These are phyloP conservation scores for Boletus subcaerulescens DNA, from an alignment of 768 basidiomycete species.

Conservation along the genomic window DNA sequence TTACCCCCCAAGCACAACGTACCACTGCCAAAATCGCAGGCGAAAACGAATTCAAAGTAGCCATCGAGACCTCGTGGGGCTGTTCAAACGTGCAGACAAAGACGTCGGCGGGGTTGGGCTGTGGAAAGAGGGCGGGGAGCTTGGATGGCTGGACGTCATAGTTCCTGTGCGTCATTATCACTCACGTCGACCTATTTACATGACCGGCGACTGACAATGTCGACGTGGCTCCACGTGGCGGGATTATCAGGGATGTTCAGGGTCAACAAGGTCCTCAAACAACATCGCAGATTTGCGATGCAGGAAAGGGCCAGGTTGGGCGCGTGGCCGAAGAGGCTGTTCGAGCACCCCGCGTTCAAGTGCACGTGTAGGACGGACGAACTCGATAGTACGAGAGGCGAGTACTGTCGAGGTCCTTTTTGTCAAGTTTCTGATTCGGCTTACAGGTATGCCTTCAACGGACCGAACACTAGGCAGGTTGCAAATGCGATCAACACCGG, in stretches of 20 bases:
- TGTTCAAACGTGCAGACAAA: slow-evolving; percentile 51
- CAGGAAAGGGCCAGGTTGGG: slow-evolving; percentile 47
- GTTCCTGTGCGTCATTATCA: slow-evolving; percentile 51
- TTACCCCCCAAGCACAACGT: slow-evolving; percentile 69
- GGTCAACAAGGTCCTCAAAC: slow-evolving; percentile 57
- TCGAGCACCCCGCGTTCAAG: slow-evolving; percentile 61
- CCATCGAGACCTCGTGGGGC: slow-evolving; percentile 49
- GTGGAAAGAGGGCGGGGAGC: slow-evolving; percentile 52
- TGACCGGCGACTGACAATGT: too few relatives aligned
- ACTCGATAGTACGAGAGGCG: slow-evolving; percentile 71
- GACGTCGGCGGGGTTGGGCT: slow-evolving; percentile 53
- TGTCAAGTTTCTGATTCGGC: background rate
- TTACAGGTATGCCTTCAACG: slow-evolving; percentile 68
- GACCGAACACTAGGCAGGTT: slow-evolving; percentile 73
- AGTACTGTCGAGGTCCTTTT: slow-evolving; percentile 6
- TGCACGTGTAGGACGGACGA: slow-evolving; percentile 62
- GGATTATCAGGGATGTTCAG: slow-evolving; percentile 60
- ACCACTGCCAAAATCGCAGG: slow-evolving; percentile 45
- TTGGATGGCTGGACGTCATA: slow-evolving; percentile 65
- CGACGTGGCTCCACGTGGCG: background rate
- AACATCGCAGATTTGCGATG: slow-evolving; percentile 65
- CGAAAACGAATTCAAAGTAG: slow-evolving; percentile 51
- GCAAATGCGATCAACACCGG: slow-evolving; percentile 74
- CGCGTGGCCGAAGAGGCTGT: slow-evolving; percentile 51
- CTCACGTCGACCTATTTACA: too few relatives aligned